Evolutionary conservation across 768 basidiomycete species (phyloP), one percentile per base, ranked within the genome.

Genomic region (Kwoniella sp.): DNA sequence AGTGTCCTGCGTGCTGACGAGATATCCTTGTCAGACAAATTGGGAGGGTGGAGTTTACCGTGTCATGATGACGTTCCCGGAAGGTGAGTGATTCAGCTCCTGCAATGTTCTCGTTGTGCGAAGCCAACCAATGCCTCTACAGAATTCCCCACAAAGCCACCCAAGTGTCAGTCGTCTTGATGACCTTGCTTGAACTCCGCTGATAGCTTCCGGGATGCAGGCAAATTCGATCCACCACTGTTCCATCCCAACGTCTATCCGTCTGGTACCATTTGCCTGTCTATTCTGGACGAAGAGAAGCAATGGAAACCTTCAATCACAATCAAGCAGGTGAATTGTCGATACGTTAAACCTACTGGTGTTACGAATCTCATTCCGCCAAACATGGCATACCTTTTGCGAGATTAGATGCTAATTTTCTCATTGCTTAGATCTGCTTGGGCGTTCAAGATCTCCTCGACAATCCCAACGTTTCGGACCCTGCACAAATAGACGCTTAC

Each of bases 161-260:
- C 73, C 27, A 74, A 74, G 51, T 74, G 73, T 73, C 17, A 36
- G 63, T 46, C 29, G 15, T 8, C 17, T 32, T 34, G 25, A 29
- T 20, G 26, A 6, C 17, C 26, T 7, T 7, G 5, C 17, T 5
- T 17, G 19, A 14, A 20, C 10, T 4, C 8, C 15, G 25, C 15
- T 17, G 15, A 58, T 14, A 2, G n/a, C 17, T 8, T 31, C 28
- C 6, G 32, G 3, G 26, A 14, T 26, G 6, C 70, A 95, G 92
- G 92, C 79, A 98, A 98, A 84, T 98, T 96, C 77, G 79, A 84
- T 0, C 95, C 93, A 2, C 86, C 93, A 29, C 78, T 98, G 42
- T 96, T 96, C 78, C 93, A 99, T 72, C 92, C 93, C 23, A 98
- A 98, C 71, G 92, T 99, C 48, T 99, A 96, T 71, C 95, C 95